Conservation (phyloP, 768 basidiomycete genomes). For the Russula sp. region DNA sequence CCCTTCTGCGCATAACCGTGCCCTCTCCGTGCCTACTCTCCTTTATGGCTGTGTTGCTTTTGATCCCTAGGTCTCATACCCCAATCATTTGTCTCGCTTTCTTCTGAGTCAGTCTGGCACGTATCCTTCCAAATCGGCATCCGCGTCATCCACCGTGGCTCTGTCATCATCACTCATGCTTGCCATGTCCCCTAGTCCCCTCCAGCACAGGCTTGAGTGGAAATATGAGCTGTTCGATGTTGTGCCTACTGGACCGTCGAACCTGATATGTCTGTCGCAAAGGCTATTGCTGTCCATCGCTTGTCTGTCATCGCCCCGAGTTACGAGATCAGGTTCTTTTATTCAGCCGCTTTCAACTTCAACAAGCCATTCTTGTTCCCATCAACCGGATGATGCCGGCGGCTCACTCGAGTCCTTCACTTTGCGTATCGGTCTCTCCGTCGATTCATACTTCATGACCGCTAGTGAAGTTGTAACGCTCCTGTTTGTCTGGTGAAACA, state of each 20-base stretch:
- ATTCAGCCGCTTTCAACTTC: neutral
- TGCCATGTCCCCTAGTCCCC: neutral
- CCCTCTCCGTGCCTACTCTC: too few species aligned
- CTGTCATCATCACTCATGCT: neutral
- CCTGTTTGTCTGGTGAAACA: constrained; percentile 22
- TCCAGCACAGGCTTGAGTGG: neutral
- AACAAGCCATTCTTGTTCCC: neutral
- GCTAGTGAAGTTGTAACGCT: constrained; percentile 30
- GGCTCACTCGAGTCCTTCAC: neutral
- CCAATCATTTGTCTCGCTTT: too few species aligned
- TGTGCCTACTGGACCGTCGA: neutral
- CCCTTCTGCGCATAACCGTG: too few species aligned
- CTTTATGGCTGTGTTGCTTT: too few species aligned
- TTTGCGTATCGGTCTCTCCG: constrained; percentile 1
- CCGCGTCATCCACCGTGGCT: too few species aligned
- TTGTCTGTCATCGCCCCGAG: neutral
- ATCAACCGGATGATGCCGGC: neutral
- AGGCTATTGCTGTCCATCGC: neutral
- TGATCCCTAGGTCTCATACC: too few species aligned
- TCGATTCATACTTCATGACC: constrained; percentile 24
- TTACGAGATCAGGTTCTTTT: neutral
- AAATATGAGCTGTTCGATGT: constrained; percentile 1
- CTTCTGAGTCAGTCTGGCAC: too few species aligned
- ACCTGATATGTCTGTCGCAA: neutral
- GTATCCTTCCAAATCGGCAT: too few species aligned